Base-by-base conservation (phyloP, 768 basidiomycete species). In the Lactarius psammicola region DNA sequence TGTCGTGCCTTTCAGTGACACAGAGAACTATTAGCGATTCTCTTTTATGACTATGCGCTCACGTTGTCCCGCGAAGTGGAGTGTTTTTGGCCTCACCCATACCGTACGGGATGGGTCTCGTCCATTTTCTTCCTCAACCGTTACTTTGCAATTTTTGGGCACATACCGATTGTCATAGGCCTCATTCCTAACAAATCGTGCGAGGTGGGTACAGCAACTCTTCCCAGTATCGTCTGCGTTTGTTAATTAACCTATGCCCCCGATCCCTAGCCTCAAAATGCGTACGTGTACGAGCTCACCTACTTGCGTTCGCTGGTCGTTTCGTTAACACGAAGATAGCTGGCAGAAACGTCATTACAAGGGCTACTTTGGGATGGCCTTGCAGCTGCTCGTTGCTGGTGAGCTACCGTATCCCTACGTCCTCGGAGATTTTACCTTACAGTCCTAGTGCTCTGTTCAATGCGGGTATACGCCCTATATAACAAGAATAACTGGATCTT, bases 1-100 rank as follows among this genome's bases (percentile, higher is more conserved):
- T 17, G 9, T 40, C 26, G 34, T 9, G 5, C 28, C 26, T 23
- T 51, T 26, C 15, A 28, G 26, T 15, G 20, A 2, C 28, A n/a
- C 28, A 42, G 4, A 28, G 40, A 1, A 44, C 20, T 23, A 4
- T 34, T 38, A 71, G 71, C 55, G 10, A 62, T 72, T 36, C 65
- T 72, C 33, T 70, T 67, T 28, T 70, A 69, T 46, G 71, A 72
- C 68, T 72, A 68, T 28, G 31, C 38, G 42, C 65, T 72, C 20
- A 72, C 71, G 23, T 60, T 72, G n/a, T 26, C 61, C 26, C 36
- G 56, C 49, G 71, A 72, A 63, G 61, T 72, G 15, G 64, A 67
- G 33, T 49, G 40, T n/a, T 71, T 67, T 56, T 72, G 71, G 71
- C 23, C 40, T 7, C 26, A 36, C 33, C 17, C 42, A 8, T 60